Percentiles rank a stretch among this genome's conserved stretches.
phyloP scores from a whole-genome alignment of 73 alveolate species.

The Urostyla sp. region DNA sequence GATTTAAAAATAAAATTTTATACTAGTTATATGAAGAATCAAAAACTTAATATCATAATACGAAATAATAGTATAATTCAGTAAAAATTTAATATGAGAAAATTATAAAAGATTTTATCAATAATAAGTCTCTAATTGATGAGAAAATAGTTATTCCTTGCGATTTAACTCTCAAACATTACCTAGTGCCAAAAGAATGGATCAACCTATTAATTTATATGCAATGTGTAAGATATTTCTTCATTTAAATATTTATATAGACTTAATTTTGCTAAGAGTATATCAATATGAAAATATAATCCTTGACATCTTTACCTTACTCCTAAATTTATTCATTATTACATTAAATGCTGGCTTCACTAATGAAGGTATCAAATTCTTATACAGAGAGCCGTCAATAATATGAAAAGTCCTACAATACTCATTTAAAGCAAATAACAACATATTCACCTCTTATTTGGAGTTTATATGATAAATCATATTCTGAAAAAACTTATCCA shows the following conservation, averaged over 20 bases:
- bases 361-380: background rate
- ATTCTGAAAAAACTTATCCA: too few relatives aligned
- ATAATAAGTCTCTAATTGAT: background rate
- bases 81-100: background rate
- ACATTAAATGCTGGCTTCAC: background rate
- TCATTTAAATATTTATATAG: background rate
- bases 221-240: background rate
- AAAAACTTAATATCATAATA: background rate
- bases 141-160: conserved; percentile 3
- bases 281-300: background rate
- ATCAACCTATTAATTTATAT: too few relatives aligned
- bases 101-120: background rate
- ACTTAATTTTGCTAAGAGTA: background rate
- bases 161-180: conserved; percentile 23
- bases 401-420: too few relatives aligned
- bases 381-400: background rate
- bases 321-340: too few relatives aligned
- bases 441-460: too few relatives aligned
- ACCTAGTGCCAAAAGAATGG: conserved; percentile 30
- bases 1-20: background rate
- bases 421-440: too few relatives aligned
- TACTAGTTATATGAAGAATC: background rate
- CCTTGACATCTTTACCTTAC: background rate
- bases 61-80: background rate
- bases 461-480: too few relatives aligned